phyloP scores from a whole-genome alignment of 495 filamentous ascomycete species.

The Aspergillus hancockii region DNA sequence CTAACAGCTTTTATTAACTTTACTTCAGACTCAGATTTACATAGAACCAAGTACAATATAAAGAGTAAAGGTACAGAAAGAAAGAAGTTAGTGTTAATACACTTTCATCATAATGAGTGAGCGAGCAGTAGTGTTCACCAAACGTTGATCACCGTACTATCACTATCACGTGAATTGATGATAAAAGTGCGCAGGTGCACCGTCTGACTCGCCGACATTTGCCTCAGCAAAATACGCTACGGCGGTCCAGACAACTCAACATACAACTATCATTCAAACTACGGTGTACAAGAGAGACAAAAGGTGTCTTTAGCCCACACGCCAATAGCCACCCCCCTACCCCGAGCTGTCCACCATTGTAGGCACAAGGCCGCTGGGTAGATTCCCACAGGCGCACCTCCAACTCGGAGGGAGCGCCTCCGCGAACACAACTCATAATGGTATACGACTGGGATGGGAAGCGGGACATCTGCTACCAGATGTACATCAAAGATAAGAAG shows the following conservation, averaged over 20 bases:
- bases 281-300: constrained; percentile 46
- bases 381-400: constrained; percentile 32
- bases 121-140: too few relatives aligned
- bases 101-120: neutral
- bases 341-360: constrained; percentile 6
- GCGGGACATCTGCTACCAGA: constrained; percentile 63
- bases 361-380: constrained; percentile 7
- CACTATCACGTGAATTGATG: neutral
- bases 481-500: constrained; percentile 74
- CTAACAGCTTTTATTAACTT: too few relatives aligned
- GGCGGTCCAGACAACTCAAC: constrained; percentile 20
- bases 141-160: too few relatives aligned
- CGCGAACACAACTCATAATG: constrained; percentile 44
- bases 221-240: constrained; percentile 13
- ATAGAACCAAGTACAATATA: neutral
- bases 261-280: constrained; percentile 16
- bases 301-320: constrained; percentile 30
- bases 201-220: constrained; percentile 22
- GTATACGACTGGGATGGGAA: constrained; percentile 77
- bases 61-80: neutral
- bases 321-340: neutral
- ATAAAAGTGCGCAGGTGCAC: constrained; percentile 18
- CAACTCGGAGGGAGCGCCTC: constrained; percentile 26
- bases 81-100: neutral
- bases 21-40: too few relatives aligned